phyloP scores from a whole-genome alignment of 2,329 filamentous ascomycete species.

The Fusarium phyllophilum region DNA sequence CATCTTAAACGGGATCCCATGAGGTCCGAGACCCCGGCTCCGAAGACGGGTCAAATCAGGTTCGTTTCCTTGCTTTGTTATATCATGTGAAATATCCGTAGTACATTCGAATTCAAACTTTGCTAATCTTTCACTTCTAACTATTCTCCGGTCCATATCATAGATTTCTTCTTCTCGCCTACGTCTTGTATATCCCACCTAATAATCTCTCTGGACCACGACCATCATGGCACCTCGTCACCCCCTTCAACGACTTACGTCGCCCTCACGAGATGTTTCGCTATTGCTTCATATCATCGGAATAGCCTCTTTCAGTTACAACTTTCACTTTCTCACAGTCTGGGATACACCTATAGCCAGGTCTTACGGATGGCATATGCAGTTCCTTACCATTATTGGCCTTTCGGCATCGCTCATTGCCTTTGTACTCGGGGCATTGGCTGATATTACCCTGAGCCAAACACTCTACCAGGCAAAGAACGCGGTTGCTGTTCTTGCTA shows the following conservation, averaged over 20 bases:
- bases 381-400: slow-evolving; percentile 80
- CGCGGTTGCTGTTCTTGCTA: slow-evolving; percentile 69
- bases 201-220: neutral
- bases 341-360: slow-evolving; percentile 64
- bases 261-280: slow-evolving; percentile 72
- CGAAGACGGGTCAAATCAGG: neutral
- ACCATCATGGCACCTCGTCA: slow-evolving; percentile 58
- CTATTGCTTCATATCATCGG: slow-evolving; percentile 69
- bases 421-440: slow-evolving; percentile 69
- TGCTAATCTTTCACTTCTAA: neutral
- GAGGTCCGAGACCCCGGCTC: slow-evolving; percentile 31
- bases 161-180: neutral
- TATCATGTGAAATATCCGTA: slow-evolving; percentile 2
- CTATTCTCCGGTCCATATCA: neutral
- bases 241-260: slow-evolving; percentile 71
- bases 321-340: slow-evolving; percentile 61
- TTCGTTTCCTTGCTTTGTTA: slow-evolving; percentile 11
- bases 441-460: slow-evolving; percentile 69
- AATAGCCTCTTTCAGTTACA: slow-evolving; percentile 62
- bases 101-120: neutral
- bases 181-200: neutral
- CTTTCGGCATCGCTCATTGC: slow-evolving; percentile 69
- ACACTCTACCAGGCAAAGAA: slow-evolving; percentile 75
- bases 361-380: slow-evolving; percentile 74
- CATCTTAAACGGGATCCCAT: slow-evolving; percentile 25